Conservation (phyloP, 257 asterid species). For the Nicotiana noctiflora region DNA sequence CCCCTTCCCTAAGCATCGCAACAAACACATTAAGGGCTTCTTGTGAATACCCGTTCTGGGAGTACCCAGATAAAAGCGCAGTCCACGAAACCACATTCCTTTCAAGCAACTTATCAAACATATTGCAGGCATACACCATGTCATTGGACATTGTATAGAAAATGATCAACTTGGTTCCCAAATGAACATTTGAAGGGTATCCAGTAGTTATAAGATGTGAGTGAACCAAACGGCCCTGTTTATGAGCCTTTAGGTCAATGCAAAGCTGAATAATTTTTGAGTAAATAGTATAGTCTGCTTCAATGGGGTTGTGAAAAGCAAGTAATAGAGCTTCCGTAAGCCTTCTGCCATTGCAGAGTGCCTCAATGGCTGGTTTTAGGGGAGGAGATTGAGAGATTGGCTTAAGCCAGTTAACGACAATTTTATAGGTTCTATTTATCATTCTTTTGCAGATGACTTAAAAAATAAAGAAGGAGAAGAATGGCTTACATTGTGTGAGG, state of each 20-base stretch:
- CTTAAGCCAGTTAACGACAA: neutral
- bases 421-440: neutral
- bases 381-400: neutral
- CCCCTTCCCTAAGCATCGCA: constrained; percentile 35
- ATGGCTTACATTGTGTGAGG: neutral
- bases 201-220: constrained; percentile 27
- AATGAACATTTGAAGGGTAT: constrained; percentile 15
- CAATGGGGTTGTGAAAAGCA: constrained; percentile 4
- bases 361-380: neutral
- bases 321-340: neutral
- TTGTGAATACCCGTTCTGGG: constrained; percentile 23
- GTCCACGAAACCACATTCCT: constrained; percentile 50
- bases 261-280: constrained; percentile 36
- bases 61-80: constrained; percentile 45
- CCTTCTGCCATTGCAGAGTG: constrained; percentile 2
- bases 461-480: neutral
- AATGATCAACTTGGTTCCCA: constrained; percentile 39
- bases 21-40: constrained; percentile 36
- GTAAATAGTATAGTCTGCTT: constrained; percentile 31
- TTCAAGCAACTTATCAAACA: constrained; percentile 33
- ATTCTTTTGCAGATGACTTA: neutral
- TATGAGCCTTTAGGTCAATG: constrained; percentile 22
- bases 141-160: constrained; percentile 30
- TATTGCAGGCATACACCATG: constrained; percentile 29
- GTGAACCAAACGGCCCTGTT: constrained; percentile 29